Conservation (phyloP, 2,329 filamentous ascomycete species). For the Pseudogymnoascus sp. region DNA sequence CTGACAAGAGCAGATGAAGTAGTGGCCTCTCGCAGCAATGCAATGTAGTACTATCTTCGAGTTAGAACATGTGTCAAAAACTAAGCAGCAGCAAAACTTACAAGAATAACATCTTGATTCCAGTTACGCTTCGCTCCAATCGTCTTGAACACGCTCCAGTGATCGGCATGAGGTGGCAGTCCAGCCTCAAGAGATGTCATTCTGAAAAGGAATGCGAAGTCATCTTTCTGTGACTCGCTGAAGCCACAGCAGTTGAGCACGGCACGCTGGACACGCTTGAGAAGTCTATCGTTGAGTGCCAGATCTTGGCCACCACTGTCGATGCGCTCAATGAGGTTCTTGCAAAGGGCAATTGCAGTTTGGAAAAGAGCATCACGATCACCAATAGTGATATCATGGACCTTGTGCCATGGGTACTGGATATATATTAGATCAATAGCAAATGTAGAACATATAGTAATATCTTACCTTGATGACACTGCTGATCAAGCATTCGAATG, state of each 20-base stretch:
- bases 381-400: constrained; percentile 48
- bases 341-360: constrained; percentile 43
- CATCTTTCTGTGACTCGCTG: constrained; percentile 53
- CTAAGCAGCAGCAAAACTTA: constrained; percentile 28
- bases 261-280: constrained; percentile 44
- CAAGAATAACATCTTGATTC: constrained; percentile 49
- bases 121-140: constrained; percentile 42
- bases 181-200: constrained; percentile 36
- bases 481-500: constrained; percentile 59
- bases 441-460: not conserved
- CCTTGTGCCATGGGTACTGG: constrained; percentile 55
- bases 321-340: constrained; percentile 38
- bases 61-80: not conserved
- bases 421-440: not conserved
- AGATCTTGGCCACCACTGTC: constrained; percentile 33
- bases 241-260: constrained; percentile 55
- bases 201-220: constrained; percentile 40
- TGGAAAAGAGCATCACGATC: constrained; percentile 49
- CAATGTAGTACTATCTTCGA: constrained; percentile 46
- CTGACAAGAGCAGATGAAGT: constrained; percentile 34
- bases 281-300: constrained; percentile 46
- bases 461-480: constrained; percentile 34
- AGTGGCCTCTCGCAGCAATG: constrained; percentile 47
- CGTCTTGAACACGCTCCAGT: constrained; percentile 47
- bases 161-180: constrained; percentile 40